Conservation (phyloP, 2,329 filamentous ascomycete genomes). For the Aspergillus viridinutans region DNA sequence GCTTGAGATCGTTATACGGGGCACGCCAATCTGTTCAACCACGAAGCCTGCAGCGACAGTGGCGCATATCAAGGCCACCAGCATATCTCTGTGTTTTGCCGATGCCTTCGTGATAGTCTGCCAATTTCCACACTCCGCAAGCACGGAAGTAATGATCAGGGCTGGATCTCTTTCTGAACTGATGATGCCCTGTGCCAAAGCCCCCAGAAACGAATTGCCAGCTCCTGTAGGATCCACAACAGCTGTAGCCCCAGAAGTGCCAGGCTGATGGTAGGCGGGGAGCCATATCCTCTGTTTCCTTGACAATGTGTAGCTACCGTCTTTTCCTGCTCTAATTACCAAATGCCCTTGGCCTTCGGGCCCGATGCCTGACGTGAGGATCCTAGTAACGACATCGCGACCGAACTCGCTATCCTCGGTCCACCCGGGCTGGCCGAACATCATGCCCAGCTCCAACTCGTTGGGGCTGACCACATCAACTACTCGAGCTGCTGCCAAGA, state of each 20-base stretch:
- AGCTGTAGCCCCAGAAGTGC: constrained; percentile 24
- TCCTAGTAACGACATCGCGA: constrained; percentile 29
- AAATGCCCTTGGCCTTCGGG: constrained; percentile 34
- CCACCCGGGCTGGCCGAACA: constrained; percentile 62
- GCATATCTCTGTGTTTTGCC: constrained; percentile 47
- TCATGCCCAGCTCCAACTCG: constrained; percentile 78
- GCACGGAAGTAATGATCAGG: constrained; percentile 25
- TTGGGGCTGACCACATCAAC: constrained; percentile 72
- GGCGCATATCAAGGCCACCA: constrained; percentile 71
- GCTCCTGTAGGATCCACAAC: constrained; percentile 93
- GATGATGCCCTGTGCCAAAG: constrained; percentile 54
- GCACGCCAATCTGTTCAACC: constrained; percentile 90
- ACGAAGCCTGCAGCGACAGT: constrained; percentile 84
- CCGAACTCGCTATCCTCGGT: constrained; percentile 23
- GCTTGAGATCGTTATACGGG: constrained; percentile 37
- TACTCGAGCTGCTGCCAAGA: constrained; percentile 48
- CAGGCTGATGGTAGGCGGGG: constrained; percentile 64
- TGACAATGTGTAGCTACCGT: constrained; percentile 51
- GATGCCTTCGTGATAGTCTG: constrained; percentile 37
- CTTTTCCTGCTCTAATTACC: constrained; percentile 58
- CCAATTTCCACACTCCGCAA: constrained; percentile 54
- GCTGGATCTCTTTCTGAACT: constrained; percentile 35
- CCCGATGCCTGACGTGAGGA: constrained; percentile 37
- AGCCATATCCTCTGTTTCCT: constrained; percentile 57
- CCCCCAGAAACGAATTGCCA: constrained; percentile 81